Conservation (phyloP, 495 filamentous ascomycete genomes). For the Trypethelium eluteriae region DNA sequence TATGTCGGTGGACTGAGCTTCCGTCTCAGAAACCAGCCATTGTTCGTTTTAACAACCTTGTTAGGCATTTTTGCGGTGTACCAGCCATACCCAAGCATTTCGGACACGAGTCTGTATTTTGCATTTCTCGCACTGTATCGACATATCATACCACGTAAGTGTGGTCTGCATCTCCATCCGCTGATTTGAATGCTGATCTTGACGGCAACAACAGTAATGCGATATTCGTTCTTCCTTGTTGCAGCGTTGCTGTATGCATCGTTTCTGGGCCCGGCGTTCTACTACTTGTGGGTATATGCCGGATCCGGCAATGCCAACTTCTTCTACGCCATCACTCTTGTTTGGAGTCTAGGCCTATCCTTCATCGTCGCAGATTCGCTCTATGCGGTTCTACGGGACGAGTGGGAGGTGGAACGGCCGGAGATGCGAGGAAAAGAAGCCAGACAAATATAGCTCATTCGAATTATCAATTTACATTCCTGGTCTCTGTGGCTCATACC, state of each 20-base stretch:
- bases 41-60: constrained; percentile 74
- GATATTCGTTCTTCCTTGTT: constrained; percentile 81
- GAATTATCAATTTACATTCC: not conserved
- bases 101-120: constrained; percentile 76
- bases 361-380: constrained; percentile 73
- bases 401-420: constrained; percentile 87
- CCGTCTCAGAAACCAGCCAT: constrained; percentile 53
- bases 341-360: constrained; percentile 86
- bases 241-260: constrained; percentile 77
- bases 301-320: constrained; percentile 98
- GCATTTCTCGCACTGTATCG: constrained; percentile 78
- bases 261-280: constrained; percentile 88
- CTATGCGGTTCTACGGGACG: constrained; percentile 82
- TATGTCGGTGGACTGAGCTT: constrained; percentile 81
- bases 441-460: constrained; percentile 52
- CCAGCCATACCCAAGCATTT: constrained; percentile 90
- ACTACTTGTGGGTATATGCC: constrained; percentile 97
- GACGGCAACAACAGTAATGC: constrained; percentile 52
- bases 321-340: constrained; percentile 97
- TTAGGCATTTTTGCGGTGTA: constrained; percentile 86
- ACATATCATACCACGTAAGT: constrained; percentile 83
- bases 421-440: constrained; percentile 83
- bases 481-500: not conserved
- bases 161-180: not conserved
- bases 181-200: not conserved